Evolutionary conservation across 1,284 basidiomycete genomes (phyloP).

Genomic region (Ustilago curta): DNA sequence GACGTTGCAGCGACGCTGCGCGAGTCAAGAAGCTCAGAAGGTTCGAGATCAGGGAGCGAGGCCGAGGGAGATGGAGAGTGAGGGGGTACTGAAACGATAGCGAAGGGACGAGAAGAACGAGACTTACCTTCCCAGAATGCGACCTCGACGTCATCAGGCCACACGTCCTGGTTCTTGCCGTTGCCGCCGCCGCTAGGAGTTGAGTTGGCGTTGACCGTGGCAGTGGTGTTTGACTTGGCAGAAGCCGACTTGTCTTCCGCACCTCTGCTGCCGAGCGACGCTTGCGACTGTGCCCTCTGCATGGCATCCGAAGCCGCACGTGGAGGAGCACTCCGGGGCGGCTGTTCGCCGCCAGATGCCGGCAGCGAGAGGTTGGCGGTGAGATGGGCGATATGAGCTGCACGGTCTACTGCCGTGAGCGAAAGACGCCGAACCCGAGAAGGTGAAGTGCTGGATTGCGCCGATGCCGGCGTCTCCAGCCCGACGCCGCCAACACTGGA

Average conservation of each 20-base stretch:
- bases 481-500: slow-evolving; percentile 39
- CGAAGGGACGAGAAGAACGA: neutral
- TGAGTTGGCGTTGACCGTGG: slow-evolving; percentile 9
- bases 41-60: neutral
- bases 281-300: slow-evolving; percentile 45
- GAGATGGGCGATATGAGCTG: slow-evolving; percentile 50
- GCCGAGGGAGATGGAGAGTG: neutral
- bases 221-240: slow-evolving; percentile 7
- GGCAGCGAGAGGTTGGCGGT: slow-evolving; percentile 53
- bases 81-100: neutral
- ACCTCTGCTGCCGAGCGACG: slow-evolving; percentile 8
- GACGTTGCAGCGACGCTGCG: neutral
- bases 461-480: slow-evolving; percentile 47
- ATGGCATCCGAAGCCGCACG: slow-evolving; percentile 49
- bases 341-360: slow-evolving; percentile 25
- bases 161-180: slow-evolving; percentile 69
- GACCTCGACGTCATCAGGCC: slow-evolving; percentile 71
- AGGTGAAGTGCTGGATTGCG: slow-evolving; percentile 43
- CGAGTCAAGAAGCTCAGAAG: no score
- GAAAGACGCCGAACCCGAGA: slow-evolving; percentile 40
- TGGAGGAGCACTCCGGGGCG: slow-evolving; percentile 50
- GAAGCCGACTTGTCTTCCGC: neutral
- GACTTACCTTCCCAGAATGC: slow-evolving; percentile 70
- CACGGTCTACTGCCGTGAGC: slow-evolving; percentile 37
- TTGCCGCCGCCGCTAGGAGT: slow-evolving; percentile 33